These are phyloP conservation scores for Volvariella surrecta DNA, from an alignment of 1,284 basidiomycete genomes.

Conservation along the genomic window DNA sequence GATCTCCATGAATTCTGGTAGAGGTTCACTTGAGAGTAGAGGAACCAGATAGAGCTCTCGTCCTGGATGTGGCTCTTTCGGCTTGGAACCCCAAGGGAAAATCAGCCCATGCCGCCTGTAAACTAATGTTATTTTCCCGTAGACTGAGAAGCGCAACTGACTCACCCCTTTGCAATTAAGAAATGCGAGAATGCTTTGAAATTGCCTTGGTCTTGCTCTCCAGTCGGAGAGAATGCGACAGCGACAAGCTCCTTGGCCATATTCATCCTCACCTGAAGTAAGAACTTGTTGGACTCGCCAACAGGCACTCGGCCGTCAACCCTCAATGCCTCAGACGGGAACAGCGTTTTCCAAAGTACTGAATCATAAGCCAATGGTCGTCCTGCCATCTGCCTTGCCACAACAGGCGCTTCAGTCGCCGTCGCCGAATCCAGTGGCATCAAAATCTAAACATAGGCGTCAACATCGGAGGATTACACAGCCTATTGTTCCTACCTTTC, in stretches of 20 bases:
- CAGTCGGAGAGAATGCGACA: constrained; percentile 56
- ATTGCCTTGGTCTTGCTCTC: constrained; percentile 31
- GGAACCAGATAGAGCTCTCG: constrained; percentile 89
- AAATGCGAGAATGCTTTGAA: constrained; percentile 64
- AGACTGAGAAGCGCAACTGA: constrained; percentile 11
- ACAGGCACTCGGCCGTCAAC: constrained; percentile 80
- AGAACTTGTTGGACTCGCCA: constrained; percentile 64
- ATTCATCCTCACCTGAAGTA: constrained; percentile 69
- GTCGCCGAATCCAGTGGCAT: constrained; percentile 71
- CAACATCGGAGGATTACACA: constrained; percentile 9
- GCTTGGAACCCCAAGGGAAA: constrained; percentile 74
- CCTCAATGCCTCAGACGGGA: constrained; percentile 55
- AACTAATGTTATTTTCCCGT: constrained; percentile 6
- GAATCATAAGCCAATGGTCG: constrained; percentile 45
- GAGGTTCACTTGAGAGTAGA: constrained; percentile 52
- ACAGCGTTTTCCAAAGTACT: constrained; percentile 60
- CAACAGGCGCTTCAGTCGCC: constrained; percentile 55
- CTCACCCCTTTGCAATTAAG: constrained; percentile 70
- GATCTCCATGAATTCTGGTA: constrained; percentile 83
- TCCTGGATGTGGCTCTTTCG: constrained; percentile 67
- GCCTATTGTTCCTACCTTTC: constrained; percentile 41
- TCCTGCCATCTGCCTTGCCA: constrained; percentile 68
- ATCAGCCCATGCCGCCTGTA: constrained; percentile 78
- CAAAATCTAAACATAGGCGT: constrained; percentile 38
- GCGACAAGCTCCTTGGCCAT: constrained; percentile 73